phyloP scores from a whole-genome alignment of 495 filamentous ascomycete species.

The Aeminium ludgeri region DNA sequence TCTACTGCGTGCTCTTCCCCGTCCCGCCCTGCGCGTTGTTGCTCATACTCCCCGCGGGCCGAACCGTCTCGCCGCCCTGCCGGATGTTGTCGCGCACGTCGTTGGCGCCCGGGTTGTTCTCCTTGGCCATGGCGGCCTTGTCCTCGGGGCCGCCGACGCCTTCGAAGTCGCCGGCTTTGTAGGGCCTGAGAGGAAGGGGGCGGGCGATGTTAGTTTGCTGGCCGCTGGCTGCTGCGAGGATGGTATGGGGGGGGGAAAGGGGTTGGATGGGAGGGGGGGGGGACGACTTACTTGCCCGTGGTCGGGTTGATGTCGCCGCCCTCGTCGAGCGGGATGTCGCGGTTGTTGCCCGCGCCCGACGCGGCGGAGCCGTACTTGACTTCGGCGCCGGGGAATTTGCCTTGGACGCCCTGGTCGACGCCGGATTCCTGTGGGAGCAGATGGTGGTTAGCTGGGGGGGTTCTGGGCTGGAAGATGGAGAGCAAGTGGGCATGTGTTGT shows the following conservation, averaged over 20 bases:
- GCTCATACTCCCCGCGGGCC: too few relatives aligned
- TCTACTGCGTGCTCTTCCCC: neutral
- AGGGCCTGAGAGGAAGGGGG: slow-evolving; percentile 32
- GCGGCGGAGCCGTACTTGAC: slow-evolving; percentile 34
- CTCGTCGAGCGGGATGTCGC: slow-evolving; percentile 36
- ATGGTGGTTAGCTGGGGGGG: too few relatives aligned
- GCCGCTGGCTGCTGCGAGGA: too few relatives aligned
- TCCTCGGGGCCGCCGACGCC: slow-evolving; percentile 37
- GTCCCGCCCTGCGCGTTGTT: neutral
- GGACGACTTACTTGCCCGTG: slow-evolving; percentile 37
- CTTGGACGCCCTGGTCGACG: slow-evolving; percentile 31
- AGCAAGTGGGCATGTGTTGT: too few relatives aligned
- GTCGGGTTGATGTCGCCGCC: slow-evolving; percentile 32
- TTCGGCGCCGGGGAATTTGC: slow-evolving; percentile 29
- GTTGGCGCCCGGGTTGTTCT: slow-evolving; percentile 29
- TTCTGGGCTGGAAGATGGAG: too few relatives aligned
- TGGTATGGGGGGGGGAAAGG: slow-evolving; percentile 54
- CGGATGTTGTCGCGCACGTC: slow-evolving; percentile 28
- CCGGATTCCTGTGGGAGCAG: slow-evolving; percentile 39
- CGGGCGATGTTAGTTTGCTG: too few relatives aligned
- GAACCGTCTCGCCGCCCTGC: slow-evolving; percentile 10
- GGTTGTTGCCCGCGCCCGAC: slow-evolving; percentile 33
- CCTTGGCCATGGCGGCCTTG: slow-evolving; percentile 25
- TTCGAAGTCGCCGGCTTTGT: slow-evolving; percentile 33
- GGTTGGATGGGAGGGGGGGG: too few relatives aligned